Conservation (phyloP, 257 asterid species). For the Gentiana macrophylla region DNA sequence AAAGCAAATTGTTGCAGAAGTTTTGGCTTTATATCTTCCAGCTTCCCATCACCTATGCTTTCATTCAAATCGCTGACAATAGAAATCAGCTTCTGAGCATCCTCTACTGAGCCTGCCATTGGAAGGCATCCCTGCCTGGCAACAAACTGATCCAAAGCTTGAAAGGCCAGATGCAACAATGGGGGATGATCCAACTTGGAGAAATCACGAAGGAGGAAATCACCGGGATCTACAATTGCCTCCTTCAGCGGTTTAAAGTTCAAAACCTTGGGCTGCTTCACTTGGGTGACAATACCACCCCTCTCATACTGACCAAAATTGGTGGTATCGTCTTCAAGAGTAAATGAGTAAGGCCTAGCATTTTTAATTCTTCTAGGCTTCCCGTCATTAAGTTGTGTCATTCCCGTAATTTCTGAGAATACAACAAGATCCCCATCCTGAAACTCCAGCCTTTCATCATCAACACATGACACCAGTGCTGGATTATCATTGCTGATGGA, state of each 20-base stretch:
- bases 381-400: conserved; percentile 86
- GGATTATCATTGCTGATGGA: conserved; percentile 77
- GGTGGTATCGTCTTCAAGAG: conserved; percentile 78
- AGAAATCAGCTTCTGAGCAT: conserved; percentile 66
- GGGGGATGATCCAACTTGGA: conserved; percentile 90
- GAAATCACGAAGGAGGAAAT: conserved; percentile 82
- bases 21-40: conserved; percentile 59
- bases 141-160: conserved; percentile 65
- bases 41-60: conserved; percentile 44
- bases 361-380: conserved; percentile 70
- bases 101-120: conserved; percentile 80
- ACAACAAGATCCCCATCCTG: conserved; percentile 85
- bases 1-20: conserved; percentile 66
- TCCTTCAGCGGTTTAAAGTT: conserved; percentile 71
- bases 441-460: conserved; percentile 94
- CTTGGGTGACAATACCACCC: conserved; percentile 89
- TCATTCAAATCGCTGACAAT: conserved; percentile 50
- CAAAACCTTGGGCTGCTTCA: conserved; percentile 79
- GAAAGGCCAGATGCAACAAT: conserved; percentile 83
- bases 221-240: conserved; percentile 78
- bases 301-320: conserved; percentile 52
- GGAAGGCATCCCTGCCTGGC: conserved; percentile 63
- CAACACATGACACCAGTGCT: conserved; percentile 77
- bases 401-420: conserved; percentile 77
- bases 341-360: conserved; percentile 74